phyloP scores from a whole-genome alignment of 2,329 filamentous ascomycete species.

The Ophiostoma ulmi region DNA sequence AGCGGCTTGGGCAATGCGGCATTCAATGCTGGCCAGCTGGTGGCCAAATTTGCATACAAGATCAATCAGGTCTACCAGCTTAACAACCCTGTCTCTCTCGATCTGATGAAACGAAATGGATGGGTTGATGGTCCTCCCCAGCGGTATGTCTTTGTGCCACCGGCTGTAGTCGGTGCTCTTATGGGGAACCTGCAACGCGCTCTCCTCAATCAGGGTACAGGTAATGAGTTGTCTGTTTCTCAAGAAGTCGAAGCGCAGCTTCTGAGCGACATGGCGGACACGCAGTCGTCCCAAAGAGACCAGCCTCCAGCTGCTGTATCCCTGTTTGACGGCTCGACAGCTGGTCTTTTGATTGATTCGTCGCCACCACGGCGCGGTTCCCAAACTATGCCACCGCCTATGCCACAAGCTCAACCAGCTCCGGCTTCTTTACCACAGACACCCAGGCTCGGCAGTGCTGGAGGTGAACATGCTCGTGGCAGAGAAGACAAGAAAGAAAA shows the following conservation, averaged over 20 bases:
- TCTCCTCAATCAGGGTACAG: conserved; percentile 37
- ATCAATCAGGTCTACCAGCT: conserved; percentile 56
- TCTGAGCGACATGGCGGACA: conserved; percentile 38
- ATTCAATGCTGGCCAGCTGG: conserved; percentile 42
- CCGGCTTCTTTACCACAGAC: neutral
- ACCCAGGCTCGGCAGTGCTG: neutral
- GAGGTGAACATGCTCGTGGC: neutral
- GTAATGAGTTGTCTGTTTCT: conserved; percentile 38
- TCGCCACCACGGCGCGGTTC: neutral
- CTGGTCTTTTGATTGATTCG: neutral
- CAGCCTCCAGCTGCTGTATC: neutral
- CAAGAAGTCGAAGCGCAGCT: conserved; percentile 51
- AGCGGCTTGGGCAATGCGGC: conserved; percentile 48
- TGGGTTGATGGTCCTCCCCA: conserved; percentile 48
- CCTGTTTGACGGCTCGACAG: neutral
- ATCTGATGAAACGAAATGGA: conserved; percentile 49
- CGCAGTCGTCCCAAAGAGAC: conserved; percentile 18
- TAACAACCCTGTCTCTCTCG: conserved; percentile 52
- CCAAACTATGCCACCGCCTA: neutral
- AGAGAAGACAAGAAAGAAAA: neutral
- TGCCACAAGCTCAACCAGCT: neutral
- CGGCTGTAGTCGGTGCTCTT: conserved; percentile 52
- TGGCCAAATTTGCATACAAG: conserved; percentile 46
- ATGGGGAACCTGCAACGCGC: conserved; percentile 54
- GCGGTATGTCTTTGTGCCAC: conserved; percentile 51